Percentiles rank a stretch among this genome's conserved stretches.
Evolutionary conservation across 2,329 filamentous ascomycete species (phyloP).

Genomic region (Ascosphaera apis): DNA sequence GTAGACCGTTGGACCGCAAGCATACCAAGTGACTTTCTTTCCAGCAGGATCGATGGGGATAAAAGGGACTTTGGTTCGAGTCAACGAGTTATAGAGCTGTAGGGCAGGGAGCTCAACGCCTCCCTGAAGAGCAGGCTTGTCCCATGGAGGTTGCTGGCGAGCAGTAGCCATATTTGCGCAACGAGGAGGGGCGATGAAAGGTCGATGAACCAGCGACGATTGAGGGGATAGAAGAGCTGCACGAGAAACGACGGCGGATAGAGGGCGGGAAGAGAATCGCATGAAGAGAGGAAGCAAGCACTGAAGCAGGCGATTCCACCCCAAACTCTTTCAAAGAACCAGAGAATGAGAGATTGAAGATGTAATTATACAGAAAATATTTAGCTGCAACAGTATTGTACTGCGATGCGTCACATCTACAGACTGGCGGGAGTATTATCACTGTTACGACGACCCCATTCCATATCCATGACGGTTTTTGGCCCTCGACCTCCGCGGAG

Average conservation of each 20-base stretch:
- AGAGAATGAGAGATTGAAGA: too few species aligned
- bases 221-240: neutral
- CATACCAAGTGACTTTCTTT: constrained; percentile 61
- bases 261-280: neutral
- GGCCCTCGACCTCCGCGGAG: neutral
- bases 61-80: constrained; percentile 51
- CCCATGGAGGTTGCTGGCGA: constrained; percentile 24
- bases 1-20: constrained; percentile 69
- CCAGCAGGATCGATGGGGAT: constrained; percentile 44
- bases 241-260: neutral
- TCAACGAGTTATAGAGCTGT: constrained; percentile 61
- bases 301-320: neutral
- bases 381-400: neutral
- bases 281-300: neutral
- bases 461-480: neutral
- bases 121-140: constrained; percentile 15
- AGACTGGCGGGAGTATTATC: too few species aligned
- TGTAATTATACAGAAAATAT: neutral
- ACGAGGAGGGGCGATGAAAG: constrained; percentile 1
- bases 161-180: constrained; percentile 8
- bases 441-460: too few species aligned
- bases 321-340: neutral
- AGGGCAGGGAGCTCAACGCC: constrained; percentile 28
- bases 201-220: neutral
- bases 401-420: neutral